Evolutionary conservation across 345 rosid species (phyloP).

Genomic region (Citrus australasica): DNA sequence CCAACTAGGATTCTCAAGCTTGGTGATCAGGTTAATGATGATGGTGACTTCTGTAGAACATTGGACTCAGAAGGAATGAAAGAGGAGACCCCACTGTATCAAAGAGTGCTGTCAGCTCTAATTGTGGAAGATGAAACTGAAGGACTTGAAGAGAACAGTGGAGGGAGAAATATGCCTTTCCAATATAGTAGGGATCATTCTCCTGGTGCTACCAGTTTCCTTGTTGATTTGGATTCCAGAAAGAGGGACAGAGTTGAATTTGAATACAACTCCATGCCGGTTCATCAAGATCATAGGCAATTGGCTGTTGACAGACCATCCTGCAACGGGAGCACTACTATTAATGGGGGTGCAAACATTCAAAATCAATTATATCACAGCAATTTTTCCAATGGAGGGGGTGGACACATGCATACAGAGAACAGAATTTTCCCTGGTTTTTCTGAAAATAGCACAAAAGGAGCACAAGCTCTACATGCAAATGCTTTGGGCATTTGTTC

Average conservation of each 20-base stretch:
- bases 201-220: constrained; percentile 12
- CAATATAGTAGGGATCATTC: constrained; percentile 21
- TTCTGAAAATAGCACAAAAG: constrained; percentile 18
- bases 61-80: constrained; percentile 19
- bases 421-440: constrained; percentile 10
- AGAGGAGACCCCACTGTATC: constrained; percentile 43
- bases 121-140: constrained; percentile 47
- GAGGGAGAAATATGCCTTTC: constrained; percentile 25
- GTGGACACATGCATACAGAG: constrained; percentile 17
- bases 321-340: constrained; percentile 26
- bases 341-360: constrained; percentile 8
- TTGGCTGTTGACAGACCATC: constrained; percentile 16
- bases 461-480: constrained; percentile 7
- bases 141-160: constrained; percentile 32
- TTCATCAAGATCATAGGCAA: constrained; percentile 26
- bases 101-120: constrained; percentile 55
- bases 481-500: constrained; percentile 18
- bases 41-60: constrained; percentile 20
- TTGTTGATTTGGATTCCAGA: constrained; percentile 20
- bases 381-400: constrained; percentile 21
- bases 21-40: constrained; percentile 14
- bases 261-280: constrained; percentile 23
- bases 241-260: constrained; percentile 27
- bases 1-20: constrained; percentile 8
- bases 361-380: constrained; percentile 12